phyloP scores from a whole-genome alignment of 352 stramenopile genomes.

The Phytopythium delawarense region DNA sequence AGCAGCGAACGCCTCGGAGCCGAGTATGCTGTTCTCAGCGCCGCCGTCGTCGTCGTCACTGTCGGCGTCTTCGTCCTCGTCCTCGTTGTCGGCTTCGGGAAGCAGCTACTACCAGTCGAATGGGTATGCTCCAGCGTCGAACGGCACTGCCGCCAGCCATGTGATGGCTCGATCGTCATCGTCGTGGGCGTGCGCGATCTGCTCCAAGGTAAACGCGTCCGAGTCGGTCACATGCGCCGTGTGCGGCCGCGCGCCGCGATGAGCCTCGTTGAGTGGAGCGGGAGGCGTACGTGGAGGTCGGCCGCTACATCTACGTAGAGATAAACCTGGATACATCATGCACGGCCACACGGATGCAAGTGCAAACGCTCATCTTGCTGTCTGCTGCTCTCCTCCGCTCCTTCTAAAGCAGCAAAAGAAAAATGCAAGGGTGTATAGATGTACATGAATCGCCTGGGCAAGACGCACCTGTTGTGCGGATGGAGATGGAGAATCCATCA shows the following conservation, averaged over 20 bases:
- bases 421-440: background rate
- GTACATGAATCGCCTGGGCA: background rate
- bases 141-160: background rate
- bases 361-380: background rate
- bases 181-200: conserved; percentile 68
- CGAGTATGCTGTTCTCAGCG: background rate
- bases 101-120: conserved; percentile 3
- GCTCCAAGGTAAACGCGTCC: conserved; percentile 56
- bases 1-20: background rate
- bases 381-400: background rate
- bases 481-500: background rate
- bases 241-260: conserved; percentile 54
- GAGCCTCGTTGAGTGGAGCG: background rate
- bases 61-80: background rate
- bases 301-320: background rate
- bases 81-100: background rate
- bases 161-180: conserved; percentile 4
- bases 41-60: background rate
- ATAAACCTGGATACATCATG: background rate
- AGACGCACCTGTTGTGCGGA: background rate
- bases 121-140: background rate
- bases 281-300: too few species aligned
- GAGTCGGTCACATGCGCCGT: conserved; percentile 58
- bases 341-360: background rate
- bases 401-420: background rate